phyloP scores from a whole-genome alignment of 192 early-diverging fungal genomes.

The Coemansia asiatica region DNA sequence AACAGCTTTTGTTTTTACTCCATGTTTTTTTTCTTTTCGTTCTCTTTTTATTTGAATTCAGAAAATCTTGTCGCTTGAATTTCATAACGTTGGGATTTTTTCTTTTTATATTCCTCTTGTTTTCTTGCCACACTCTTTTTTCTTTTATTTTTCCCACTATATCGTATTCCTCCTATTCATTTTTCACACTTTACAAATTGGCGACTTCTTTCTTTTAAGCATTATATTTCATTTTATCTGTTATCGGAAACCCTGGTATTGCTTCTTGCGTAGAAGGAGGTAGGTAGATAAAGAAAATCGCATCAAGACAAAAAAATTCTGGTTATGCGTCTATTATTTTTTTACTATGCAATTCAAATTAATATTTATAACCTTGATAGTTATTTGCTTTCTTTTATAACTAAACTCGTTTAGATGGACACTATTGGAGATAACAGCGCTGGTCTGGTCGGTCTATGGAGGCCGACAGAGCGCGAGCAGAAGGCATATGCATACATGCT shows the following conservation, averaged over 20 bases:
- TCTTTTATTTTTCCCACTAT: background rate
- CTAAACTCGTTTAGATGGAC: conserved; percentile 15
- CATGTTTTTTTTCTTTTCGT: background rate
- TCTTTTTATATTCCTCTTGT: background rate
- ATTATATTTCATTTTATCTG: background rate
- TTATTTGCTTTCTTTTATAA: background rate
- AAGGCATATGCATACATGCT: conserved; percentile 63
- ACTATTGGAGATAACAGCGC: conserved; percentile 14
- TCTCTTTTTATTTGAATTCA: conserved; percentile 1
- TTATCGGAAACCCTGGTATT: too few species aligned
- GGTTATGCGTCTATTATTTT: background rate
- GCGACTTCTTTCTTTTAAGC: background rate
- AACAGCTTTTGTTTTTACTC: background rate
- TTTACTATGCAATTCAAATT: background rate
- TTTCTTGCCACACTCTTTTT: background rate
- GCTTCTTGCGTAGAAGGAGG: too few species aligned
- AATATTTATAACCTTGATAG: background rate
- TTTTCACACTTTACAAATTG: background rate
- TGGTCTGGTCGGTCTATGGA: conserved; percentile 39
- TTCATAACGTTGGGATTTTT: background rate
- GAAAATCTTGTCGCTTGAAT: background rate
- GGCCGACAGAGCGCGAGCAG: conserved; percentile 63
- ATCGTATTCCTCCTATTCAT: background rate
- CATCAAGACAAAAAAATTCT: background rate
- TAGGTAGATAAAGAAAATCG: background rate